These are phyloP conservation scores for Alloascoidea africana DNA, from an alignment of 805 yeast genomes.

Conservation along the genomic window DNA sequence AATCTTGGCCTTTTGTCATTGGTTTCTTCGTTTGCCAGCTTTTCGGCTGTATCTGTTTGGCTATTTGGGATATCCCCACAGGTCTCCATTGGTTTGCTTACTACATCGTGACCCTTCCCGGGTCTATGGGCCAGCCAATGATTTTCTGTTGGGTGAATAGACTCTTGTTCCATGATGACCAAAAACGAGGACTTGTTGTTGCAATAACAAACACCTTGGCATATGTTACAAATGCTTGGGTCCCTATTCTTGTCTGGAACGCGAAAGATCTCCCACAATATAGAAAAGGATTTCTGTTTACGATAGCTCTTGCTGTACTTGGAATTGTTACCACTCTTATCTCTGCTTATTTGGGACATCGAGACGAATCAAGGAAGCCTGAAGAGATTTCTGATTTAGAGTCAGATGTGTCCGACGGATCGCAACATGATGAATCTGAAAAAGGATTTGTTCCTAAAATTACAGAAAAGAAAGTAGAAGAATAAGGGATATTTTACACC, in stretches of 20 bases:
- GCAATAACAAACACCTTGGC: constrained; percentile 26
- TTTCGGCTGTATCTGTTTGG: constrained; percentile 26
- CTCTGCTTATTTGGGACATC: constrained; percentile 7
- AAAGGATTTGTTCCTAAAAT: too few relatives aligned
- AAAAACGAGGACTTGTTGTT: constrained; percentile 21
- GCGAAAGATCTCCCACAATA: constrained; percentile 22
- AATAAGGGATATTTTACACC: too few relatives aligned
- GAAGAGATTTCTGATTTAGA: too few relatives aligned
- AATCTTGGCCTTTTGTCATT: constrained; percentile 22
- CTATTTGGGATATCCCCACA: constrained; percentile 31
- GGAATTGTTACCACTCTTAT: constrained; percentile 18
- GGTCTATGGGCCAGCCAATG: constrained; percentile 38
- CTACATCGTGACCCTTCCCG: constrained; percentile 30
- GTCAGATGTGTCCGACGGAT: too few relatives aligned
- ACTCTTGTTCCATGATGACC: constrained; percentile 25
- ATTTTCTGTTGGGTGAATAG: constrained; percentile 43
- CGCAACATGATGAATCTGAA: too few relatives aligned
- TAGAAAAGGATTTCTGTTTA: constrained; percentile 23
- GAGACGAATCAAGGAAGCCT: constrained; percentile 4
- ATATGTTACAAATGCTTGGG: constrained; percentile 25
- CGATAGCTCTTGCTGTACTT: constrained; percentile 17
- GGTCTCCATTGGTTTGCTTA: constrained; percentile 36
- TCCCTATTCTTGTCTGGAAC: constrained; percentile 26
- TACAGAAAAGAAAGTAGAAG: too few relatives aligned
- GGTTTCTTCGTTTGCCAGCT: constrained; percentile 22